These are phyloP conservation scores for Lavandula angustifolia DNA, from an alignment of 257 asterid species.

Conservation along the genomic window DNA sequence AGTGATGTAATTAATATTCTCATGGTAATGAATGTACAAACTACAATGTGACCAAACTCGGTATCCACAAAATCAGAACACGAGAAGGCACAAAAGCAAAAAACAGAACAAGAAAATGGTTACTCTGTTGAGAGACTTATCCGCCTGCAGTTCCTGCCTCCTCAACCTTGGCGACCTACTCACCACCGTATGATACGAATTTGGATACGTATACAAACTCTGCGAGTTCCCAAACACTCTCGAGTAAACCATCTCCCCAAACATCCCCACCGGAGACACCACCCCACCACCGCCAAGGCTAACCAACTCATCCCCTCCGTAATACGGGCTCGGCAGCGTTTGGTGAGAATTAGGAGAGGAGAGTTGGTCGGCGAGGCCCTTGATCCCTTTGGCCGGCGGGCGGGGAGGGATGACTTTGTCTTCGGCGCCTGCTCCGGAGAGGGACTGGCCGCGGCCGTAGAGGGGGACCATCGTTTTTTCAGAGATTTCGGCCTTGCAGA, in stretches of 20 bases:
- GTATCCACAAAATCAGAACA: conserved; percentile 43
- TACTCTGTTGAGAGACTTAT: conserved; percentile 65
- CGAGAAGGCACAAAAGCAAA: conserved; percentile 56
- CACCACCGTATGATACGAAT: conserved; percentile 57
- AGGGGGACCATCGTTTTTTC: conserved; percentile 67
- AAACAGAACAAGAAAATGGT: conserved; percentile 65
- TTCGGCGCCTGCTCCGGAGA: conserved; percentile 44
- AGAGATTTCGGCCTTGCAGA: conserved; percentile 84
- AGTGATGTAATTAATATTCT: not conserved
- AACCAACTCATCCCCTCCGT: conserved; percentile 29
- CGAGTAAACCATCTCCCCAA: conserved; percentile 78
- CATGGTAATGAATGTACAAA: conserved; percentile 16
- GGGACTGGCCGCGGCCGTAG: conserved; percentile 60
- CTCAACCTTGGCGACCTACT: conserved; percentile 59
- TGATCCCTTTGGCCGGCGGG: conserved; percentile 55
- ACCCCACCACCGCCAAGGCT: conserved; percentile 33
- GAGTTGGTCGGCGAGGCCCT: conserved; percentile 37
- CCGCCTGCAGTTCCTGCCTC: conserved; percentile 66
- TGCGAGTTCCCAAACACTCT: conserved; percentile 71
- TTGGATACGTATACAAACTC: conserved; percentile 53
- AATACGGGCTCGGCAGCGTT: not conserved
- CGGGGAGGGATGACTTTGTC: conserved; percentile 65
- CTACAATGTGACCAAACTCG: conserved; percentile 14
- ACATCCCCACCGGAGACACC: conserved; percentile 47
- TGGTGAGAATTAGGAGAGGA: conserved; percentile 32